phyloP scores from a whole-genome alignment of 768 basidiomycete genomes.

The Amanita fuliginea region DNA sequence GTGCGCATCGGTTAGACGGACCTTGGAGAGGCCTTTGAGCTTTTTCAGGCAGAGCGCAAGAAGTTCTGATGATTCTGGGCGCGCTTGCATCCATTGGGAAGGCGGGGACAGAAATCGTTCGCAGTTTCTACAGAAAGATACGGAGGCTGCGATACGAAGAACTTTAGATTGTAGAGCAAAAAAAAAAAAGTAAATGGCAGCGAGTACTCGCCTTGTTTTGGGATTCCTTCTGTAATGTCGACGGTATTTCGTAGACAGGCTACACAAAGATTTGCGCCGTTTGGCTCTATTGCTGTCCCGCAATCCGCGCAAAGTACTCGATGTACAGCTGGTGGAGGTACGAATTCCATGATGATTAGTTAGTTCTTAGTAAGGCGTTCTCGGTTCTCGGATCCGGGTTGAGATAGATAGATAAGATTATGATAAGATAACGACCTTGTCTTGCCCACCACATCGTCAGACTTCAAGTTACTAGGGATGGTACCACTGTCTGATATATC shows the following conservation, averaged over 20 bases:
- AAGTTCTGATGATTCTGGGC: conserved; percentile 87
- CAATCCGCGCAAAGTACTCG: conserved; percentile 87
- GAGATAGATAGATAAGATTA: not conserved
- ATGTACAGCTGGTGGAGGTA: conserved; percentile 63
- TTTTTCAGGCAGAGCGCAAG: conserved; percentile 92
- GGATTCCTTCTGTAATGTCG: conserved; percentile 97
- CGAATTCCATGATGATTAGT: conserved; percentile 55
- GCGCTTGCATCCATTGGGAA: conserved; percentile 71
- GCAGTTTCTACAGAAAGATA: conserved; percentile 93
- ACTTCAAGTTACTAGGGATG: no score
- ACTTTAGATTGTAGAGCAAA: not conserved
- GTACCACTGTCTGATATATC: no score
- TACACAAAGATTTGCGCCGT: conserved; percentile 88
- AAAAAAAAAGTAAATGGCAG: not conserved
- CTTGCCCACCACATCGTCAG: no score
- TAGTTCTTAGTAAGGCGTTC: not conserved
- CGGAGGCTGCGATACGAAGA: conserved; percentile 43
- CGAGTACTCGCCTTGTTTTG: conserved; percentile 66
- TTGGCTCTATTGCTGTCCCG: conserved; percentile 84
- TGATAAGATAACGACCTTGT: not conserved
- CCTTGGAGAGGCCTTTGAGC: conserved; percentile 87
- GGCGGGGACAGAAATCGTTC: conserved; percentile 94
- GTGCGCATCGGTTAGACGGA: conserved; percentile 94
- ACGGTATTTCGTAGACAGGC: conserved; percentile 87
- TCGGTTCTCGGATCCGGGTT: not conserved